phyloP scores from a whole-genome alignment of 495 filamentous ascomycete genomes.

The Penicillium maclennaniae region DNA sequence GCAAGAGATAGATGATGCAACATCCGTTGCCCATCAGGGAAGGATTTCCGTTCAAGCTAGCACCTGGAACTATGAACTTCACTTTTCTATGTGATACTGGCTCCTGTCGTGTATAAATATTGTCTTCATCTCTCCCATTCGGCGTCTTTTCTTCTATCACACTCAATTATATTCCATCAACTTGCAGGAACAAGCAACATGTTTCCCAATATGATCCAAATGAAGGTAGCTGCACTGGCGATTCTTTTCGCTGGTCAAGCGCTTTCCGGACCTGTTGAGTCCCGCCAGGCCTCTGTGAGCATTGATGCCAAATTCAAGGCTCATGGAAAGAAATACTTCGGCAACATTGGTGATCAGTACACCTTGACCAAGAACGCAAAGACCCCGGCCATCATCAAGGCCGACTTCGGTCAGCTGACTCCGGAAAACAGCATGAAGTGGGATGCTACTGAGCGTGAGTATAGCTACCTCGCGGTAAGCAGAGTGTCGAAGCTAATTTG shows the following conservation, averaged over 20 bases:
- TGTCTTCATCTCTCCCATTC: no score
- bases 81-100: no score
- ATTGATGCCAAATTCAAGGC: conserved; percentile 20
- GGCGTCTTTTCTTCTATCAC: no score
- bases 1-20: neutral
- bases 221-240: no score
- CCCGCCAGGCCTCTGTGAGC: conserved; percentile 19
- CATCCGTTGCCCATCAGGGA: neutral
- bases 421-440: conserved; percentile 59
- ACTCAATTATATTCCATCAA: no score
- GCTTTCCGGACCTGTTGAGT: no score
- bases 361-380: conserved; percentile 23
- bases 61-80: no score
- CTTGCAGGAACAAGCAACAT: no score
- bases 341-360: conserved; percentile 24
- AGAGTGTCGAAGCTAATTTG: neutral
- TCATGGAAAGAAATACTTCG: conserved; percentile 26
- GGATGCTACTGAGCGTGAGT: conserved; percentile 41
- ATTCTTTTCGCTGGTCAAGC: no score
- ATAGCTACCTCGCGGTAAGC: neutral
- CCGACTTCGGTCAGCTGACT: conserved; percentile 49
- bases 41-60: neutral
- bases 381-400: conserved; percentile 34
- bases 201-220: no score
- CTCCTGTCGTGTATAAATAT: no score